Base-by-base conservation (phyloP, 352 stramenopile species). In the Globisporangium middletonii region DNA sequence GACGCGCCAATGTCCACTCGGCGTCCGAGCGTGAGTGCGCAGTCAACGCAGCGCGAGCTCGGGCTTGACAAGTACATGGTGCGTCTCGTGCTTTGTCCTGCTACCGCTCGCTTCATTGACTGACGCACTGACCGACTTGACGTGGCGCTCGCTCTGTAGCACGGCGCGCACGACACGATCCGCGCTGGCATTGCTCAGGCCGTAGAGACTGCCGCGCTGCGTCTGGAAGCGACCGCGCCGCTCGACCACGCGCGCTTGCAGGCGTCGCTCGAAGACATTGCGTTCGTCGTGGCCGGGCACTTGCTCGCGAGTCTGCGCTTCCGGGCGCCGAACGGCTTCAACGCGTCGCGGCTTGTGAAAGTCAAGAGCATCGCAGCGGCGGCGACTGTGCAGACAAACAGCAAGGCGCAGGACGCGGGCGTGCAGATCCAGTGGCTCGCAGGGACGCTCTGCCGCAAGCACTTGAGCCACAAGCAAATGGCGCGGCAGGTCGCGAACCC, bases 401-500 rank as follows among this genome's bases (percentile, higher is more conserved):
- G 16, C 19, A 12, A 4, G 8, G 16, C 70, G 15, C 86, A 89
- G 42, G 73, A 66, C 13, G 83, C 18, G 1, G 41, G 18, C 13
- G 41, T 83, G 4, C 86, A 97, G 50, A 98, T 95, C 70, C 93
- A 91, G 38, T 98, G 97, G 72, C 73, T 99, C 2, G 95, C 95
- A 55, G 97, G 97, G 30, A 83, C 98, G 42, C 73, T 99, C 0
- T 99, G 97, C 59, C 78, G 88, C 46, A 99, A 99, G 65, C 97
- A 98, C 55, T 79, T 99, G 26, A 97, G 82, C 41, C 95, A 99
- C 77, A 99, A 99, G 66, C 85, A 90, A 72, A 99, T 99, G 95
- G 79, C 92, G 1, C 79, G 83, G 18, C 76, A 89, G 41, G 86
- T 98, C 16, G 59, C 83, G n/a, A 97, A 98, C 55, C 96, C 96